Base-by-base conservation (phyloP, 148 eudicot genomes). In the Spergularia bocconei region DNA sequence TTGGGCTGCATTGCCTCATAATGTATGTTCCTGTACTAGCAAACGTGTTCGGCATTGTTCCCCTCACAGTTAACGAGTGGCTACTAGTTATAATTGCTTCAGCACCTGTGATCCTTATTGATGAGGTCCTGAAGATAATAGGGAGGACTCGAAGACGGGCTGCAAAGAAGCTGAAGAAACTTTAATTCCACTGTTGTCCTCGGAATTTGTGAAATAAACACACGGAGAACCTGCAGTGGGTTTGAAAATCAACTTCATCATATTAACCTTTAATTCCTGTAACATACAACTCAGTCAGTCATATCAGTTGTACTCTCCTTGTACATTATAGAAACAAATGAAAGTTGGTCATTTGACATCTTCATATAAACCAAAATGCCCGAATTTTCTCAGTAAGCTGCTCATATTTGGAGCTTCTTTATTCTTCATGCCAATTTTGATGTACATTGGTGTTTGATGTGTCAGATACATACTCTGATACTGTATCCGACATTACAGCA, bases 21-120 rank as follows among this genome's bases (percentile, higher is more conserved):
- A 87, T 94, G 64, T 91, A 94, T 33, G 89, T 91, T 21, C 95
- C 98, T 19, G 68, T 94, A 25, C 79, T 94, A 13, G 96, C 97
- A 2, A 78, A 86, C 64, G 93, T 86, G 54, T 94, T 94, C 67
- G 91, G 96, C 11, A 79, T 86, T 11, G 93, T 94, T 71, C 98
- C 98, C 0, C 77, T 94, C 72, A 82, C 84, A 56, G 58, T 83
- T 51, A 82, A 76, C 9, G 98, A 91, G 71, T 93, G 98, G 98
- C 19, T 88, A 56, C 78, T 94, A 21, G 92, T 94, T 14, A 60
- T 88, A 13, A 67, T 86, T 80, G 87, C 89, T 51, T 88, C 98
- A 9, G 82, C 83, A 20, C 98, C 96, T 5, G 98, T 91, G 61
- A 78, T 94, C 67, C 78, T 91, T 16, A 84, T 94, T 13, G 97